Base-by-base conservation (phyloP, 2,329 filamentous ascomycete genomes). In the Myriosclerotinia scirpicola region DNA sequence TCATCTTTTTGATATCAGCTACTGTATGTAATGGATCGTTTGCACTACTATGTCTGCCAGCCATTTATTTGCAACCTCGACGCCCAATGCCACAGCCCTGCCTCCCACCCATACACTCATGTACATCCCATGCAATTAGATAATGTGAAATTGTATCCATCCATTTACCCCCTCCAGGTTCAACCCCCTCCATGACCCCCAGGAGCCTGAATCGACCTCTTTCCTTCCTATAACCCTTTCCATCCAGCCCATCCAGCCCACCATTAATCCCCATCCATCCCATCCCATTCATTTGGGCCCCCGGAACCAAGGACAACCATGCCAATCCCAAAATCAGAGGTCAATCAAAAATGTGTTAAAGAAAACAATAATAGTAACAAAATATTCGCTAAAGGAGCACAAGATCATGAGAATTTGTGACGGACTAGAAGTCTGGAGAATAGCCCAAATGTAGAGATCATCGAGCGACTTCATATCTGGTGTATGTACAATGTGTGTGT, bases 401-500 rank as follows among this genome's bases (percentile, higher is more conserved):
- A 61, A 38, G 7, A 26, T 52, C 58, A 20, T 22, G 26, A 20
- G 58, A 61, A 12, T 17, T 9, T 50, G 58, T 50, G 44, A 38
- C 34, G 44, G 46, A 50, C 30, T 40, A 61, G 44, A 61, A 50
- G 40, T 50, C 34, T 50, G 44, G 15, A 61, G 44, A 61, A 34
- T 26, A 61, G 58, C 58, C 50, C n/a, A 40, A 52, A 26, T 50
- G 44, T 44, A 26, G 46, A 60, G 34, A 38, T 22, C 14, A 50
- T 52, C n/a, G 15, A 50, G 44, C 44, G 22, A 50, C 15, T 34
- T 34, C 6, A 8, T 46, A 20, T 46, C 17, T 44, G 58, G n/a
- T 50, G 14, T 50, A 61, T 61, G 44, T 61, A 61, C 58, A 61
- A 61, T 26, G 44, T n/a, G 20, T 50, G 12, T 55, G 14, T 36